A percentile compares a stretch with the other conserved stretches of the same genome.
phyloP scores from a whole-genome alignment of 2,329 filamentous ascomycete genomes.

The Allantophomopsis cytisporea region DNA sequence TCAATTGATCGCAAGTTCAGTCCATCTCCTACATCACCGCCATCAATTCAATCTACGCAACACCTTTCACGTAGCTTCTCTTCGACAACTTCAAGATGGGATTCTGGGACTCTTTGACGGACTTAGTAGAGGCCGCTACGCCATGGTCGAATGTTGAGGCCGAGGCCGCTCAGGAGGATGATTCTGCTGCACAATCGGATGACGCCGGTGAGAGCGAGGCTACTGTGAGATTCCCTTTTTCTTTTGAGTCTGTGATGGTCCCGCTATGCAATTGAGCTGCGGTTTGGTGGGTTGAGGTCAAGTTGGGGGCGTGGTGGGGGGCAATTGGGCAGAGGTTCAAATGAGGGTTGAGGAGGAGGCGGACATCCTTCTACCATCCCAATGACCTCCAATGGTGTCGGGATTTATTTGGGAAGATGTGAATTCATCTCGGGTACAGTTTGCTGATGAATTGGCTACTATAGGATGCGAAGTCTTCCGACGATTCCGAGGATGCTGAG shows the following conservation, averaged over 20 bases:
- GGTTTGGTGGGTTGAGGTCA: not conserved
- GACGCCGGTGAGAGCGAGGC: constrained; percentile 32
- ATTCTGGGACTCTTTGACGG: constrained; percentile 51
- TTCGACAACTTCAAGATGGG: constrained; percentile 32
- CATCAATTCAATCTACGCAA: constrained; percentile 1
- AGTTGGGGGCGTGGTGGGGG: not conserved
- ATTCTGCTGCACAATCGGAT: constrained; percentile 21
- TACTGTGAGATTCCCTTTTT: constrained; percentile 16
- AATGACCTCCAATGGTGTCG: too few species aligned
- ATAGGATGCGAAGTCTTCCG: constrained; percentile 16
- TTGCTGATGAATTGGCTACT: not conserved
- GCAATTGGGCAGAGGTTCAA: not conserved
- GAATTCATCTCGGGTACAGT: too few species aligned
- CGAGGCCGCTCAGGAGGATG: constrained; percentile 28
- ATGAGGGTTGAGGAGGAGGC: too few species aligned
- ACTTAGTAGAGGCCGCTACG: constrained; percentile 50
- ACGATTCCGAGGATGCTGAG: constrained; percentile 16
- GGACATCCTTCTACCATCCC: too few species aligned
- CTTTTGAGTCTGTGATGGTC: not conserved
- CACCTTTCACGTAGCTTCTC: not conserved
- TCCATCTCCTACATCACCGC: constrained; percentile 4
- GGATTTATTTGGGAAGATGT: too few species aligned
- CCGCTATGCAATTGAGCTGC: not conserved
- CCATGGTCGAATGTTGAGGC: constrained; percentile 53
- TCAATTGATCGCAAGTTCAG: constrained; percentile 1